Conservation (phyloP, 331 rosid species). For the Dryas integrifolia region DNA sequence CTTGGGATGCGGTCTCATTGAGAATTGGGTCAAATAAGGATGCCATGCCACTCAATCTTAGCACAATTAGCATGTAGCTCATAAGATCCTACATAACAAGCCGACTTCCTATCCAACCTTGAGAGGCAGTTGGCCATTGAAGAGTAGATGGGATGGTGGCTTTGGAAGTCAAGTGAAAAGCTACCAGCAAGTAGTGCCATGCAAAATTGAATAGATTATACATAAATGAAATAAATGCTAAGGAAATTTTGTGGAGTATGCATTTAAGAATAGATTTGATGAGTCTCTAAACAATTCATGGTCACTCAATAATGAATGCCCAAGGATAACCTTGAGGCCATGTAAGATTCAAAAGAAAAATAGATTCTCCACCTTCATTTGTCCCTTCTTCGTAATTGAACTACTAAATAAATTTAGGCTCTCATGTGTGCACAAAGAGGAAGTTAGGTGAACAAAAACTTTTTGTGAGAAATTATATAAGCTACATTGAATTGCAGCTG, state of each 20-base stretch:
- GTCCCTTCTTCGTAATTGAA: conserved; percentile 36
- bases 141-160: conserved; percentile 53
- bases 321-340: conserved; percentile 17
- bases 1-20: conserved; percentile 19
- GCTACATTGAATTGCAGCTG: not conserved
- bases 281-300: conserved; percentile 21
- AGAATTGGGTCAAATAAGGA: conserved; percentile 33
- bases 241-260: conserved; percentile 18
- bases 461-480: not conserved
- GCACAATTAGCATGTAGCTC: conserved; percentile 17
- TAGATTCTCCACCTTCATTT: conserved; percentile 16
- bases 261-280: conserved; percentile 9
- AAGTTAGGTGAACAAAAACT: conserved; percentile 13
- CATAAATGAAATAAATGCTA: conserved; percentile 26
- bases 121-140: conserved; percentile 65
- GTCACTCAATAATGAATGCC: conserved; percentile 30
- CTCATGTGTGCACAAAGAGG: conserved; percentile 20
- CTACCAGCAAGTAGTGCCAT: conserved; percentile 26
- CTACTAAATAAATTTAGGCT: conserved; percentile 6
- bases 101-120: conserved; percentile 35
- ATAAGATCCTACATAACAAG: conserved; percentile 5
- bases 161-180: conserved; percentile 41
- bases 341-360: not conserved
- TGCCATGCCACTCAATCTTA: conserved; percentile 27
- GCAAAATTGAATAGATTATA: conserved; percentile 24